A percentile compares a stretch with the other conserved stretches of the same genome.
Conservation (phyloP, 108 stramenopile genomes). For the Seminavis robusta region DNA sequence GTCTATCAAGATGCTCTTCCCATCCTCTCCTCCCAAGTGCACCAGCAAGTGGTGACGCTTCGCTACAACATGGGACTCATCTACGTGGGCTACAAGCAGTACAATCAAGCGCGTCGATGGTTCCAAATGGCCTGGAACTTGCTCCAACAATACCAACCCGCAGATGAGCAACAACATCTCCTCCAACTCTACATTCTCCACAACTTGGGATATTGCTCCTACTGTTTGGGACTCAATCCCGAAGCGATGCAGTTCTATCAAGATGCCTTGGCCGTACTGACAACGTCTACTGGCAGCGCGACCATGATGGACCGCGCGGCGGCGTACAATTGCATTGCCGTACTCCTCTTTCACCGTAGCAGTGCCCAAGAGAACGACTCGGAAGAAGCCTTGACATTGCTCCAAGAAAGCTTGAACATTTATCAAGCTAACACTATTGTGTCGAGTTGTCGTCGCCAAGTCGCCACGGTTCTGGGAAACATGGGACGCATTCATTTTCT, state of each 20-base stretch:
- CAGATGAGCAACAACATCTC: neutral
- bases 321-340: constrained; percentile 42
- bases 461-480: constrained; percentile 67
- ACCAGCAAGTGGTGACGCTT: too few relatives aligned
- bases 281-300: too few relatives aligned
- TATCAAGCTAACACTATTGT: too few relatives aligned
- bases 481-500: constrained; percentile 59
- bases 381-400: constrained; percentile 27
- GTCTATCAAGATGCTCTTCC: constrained; percentile 43
- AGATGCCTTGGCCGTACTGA: constrained; percentile 14
- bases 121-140: constrained; percentile 28
- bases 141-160: too few relatives aligned
- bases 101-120: constrained; percentile 34
- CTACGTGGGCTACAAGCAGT: constrained; percentile 33
- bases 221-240: constrained; percentile 40
- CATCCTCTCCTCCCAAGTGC: too few relatives aligned
- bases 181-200: constrained; percentile 17
- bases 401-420: constrained; percentile 33
- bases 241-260: constrained; percentile 33
- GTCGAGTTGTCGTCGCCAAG: constrained; percentile 15
- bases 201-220: constrained; percentile 50
- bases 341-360: constrained; percentile 36
- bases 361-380: constrained; percentile 18
- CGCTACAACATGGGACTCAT: constrained; percentile 67
- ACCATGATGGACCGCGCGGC: constrained; percentile 12